Percentiles rank a stretch among this genome's conserved stretches.
phyloP scores from a whole-genome alignment of 139 green algal genomes.

The Micromonas pusilla region DNA sequence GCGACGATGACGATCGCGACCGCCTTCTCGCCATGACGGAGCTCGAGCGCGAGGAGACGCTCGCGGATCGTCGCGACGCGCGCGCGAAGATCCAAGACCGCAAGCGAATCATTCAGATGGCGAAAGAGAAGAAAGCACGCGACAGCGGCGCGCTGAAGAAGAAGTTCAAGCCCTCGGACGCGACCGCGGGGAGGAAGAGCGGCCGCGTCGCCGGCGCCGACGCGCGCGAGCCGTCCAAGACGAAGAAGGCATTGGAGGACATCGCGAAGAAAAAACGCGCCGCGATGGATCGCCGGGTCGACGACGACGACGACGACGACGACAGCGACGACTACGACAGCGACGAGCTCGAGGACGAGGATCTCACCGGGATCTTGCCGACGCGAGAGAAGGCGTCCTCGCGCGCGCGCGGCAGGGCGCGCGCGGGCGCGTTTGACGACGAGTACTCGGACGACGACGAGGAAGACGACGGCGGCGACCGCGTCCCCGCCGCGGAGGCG shows the following conservation, averaged over 20 bases:
- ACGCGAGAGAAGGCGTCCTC: neutral
- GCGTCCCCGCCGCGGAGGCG: neutral
- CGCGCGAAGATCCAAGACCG: slow-evolving; percentile 37
- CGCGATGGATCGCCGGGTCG: neutral
- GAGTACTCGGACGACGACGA: slow-evolving; percentile 8
- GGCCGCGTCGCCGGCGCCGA: no score
- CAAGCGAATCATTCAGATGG: slow-evolving; percentile 2
- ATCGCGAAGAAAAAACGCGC: slow-evolving; percentile 1
- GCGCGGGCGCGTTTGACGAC: neutral
- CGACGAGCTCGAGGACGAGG: slow-evolving; percentile 5
- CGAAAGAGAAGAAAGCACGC: neutral
- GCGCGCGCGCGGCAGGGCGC: neutral
- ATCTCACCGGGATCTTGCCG: neutral
- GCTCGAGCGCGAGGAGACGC: slow-evolving; percentile 51
- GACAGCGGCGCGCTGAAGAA: neutral
- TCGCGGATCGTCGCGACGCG: slow-evolving; percentile 43
- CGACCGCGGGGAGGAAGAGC: neutral
- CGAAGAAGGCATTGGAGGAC: neutral
- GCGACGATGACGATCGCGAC: slow-evolving; percentile 44
- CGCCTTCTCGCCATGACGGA: slow-evolving; percentile 51
- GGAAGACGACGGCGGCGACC: neutral
- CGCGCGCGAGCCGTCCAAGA: neutral
- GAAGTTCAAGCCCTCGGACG: neutral
- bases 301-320: slow-evolving; percentile 13
- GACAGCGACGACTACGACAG: neutral